Evolutionary conservation across 345 rosid genomes (phyloP).

Genomic region (Iberis pinnata): DNA sequence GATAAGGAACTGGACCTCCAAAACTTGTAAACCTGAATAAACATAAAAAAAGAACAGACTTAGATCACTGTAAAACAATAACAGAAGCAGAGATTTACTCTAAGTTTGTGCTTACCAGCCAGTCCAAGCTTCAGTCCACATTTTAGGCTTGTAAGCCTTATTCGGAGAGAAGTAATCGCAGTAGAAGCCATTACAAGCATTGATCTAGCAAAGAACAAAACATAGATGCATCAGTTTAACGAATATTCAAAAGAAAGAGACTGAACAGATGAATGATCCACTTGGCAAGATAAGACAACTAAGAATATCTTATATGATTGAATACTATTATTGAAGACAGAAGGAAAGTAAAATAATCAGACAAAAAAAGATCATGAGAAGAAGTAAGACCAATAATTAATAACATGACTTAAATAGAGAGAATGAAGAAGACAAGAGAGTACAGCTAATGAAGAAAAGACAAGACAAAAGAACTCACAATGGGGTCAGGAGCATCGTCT

Average conservation of each 20-base stretch:
- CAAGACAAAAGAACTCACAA: conserved; percentile 49
- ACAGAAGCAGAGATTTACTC: not conserved
- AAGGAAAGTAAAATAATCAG: not conserved
- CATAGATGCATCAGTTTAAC: conserved; percentile 11
- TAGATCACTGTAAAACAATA: conserved; percentile 3
- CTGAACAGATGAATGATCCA: conserved; percentile 5
- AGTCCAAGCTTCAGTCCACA: conserved; percentile 99
- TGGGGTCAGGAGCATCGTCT: conserved; percentile 97
- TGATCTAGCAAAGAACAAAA: conserved; percentile 45
- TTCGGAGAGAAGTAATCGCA: conserved; percentile 66
- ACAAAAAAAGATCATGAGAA: not conserved
- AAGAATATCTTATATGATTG: conserved; percentile 18
- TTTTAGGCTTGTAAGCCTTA: conserved; percentile 89
- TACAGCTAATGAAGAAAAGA: conserved; percentile 31
- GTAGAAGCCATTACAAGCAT: conserved; percentile 57
- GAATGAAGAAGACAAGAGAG: not conserved
- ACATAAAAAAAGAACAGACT: conserved; percentile 7
- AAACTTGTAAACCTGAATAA: conserved; percentile 78
- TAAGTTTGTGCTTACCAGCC: conserved; percentile 57
- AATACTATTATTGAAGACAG: not conserved
- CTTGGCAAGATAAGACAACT: conserved; percentile 15
- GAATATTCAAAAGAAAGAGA: conserved; percentile 9
- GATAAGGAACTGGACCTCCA: conserved; percentile 87
- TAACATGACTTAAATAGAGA: too few species aligned
- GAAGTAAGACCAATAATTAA: too few species aligned